Conservation (phyloP, 164 flowering plant genomes). For the Nymphaea thermarum region DNA sequence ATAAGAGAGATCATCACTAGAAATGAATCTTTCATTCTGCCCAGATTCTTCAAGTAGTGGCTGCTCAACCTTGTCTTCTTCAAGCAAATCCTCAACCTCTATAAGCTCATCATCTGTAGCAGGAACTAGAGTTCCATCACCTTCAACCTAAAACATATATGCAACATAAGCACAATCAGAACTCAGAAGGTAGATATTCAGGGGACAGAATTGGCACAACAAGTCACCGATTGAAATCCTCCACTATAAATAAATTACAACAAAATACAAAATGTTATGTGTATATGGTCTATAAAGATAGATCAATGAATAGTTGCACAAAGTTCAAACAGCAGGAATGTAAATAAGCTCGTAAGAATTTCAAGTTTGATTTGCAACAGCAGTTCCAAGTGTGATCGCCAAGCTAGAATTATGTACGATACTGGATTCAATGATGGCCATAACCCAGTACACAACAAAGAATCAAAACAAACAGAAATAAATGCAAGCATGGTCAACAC, state of each 20-base stretch:
- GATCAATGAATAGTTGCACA: background rate
- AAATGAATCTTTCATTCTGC: background rate
- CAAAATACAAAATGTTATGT: too few species aligned
- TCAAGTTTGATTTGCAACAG: background rate
- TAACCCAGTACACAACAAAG: too few species aligned
- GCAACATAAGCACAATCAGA: background rate
- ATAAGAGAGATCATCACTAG: background rate
- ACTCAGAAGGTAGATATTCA: background rate
- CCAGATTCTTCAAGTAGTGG: background rate
- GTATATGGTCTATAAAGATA: too few species aligned
- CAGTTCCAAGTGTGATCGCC: too few species aligned
- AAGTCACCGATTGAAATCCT: background rate
- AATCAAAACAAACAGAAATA: too few species aligned
- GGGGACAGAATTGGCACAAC: background rate
- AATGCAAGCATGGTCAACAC: too few species aligned
- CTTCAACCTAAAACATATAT: constrained; percentile 40
- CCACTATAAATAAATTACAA: background rate
- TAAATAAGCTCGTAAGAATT: background rate
- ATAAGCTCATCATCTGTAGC: constrained; percentile 55
- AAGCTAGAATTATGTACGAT: too few species aligned
- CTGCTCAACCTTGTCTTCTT: constrained; percentile 4
- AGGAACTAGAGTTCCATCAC: constrained; percentile 14
- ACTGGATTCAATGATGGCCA: too few species aligned
- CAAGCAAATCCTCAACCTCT: constrained; percentile 62
- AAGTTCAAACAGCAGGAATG: background rate